Base-by-base conservation (phyloP, 495 filamentous ascomycete genomes). In the Evernia prunastri region DNA sequence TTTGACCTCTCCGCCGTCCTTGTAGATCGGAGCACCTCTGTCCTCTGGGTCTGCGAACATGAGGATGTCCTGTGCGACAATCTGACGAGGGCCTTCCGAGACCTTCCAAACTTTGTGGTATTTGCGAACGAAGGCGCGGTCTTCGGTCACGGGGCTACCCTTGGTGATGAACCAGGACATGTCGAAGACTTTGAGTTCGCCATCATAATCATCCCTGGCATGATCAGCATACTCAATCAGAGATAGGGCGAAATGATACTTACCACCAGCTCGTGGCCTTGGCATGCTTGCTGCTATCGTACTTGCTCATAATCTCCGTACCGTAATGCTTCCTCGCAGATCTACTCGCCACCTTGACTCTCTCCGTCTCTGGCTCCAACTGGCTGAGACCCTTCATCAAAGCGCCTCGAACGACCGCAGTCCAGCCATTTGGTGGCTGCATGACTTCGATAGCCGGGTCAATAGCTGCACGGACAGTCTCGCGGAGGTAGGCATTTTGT, bases 401-500 rank as follows among this genome's bases (percentile, higher is more conserved):
- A 18, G 77, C 77, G 2, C 77, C 79, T 40, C 78, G 66, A 3
- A 78, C 76, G 5, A 80, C 73, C 17, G 78, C 77, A 7, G 77
- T 78, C 77, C 69, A 70, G 31, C 69, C 69, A n/a, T 68, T 70
- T 0, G 66, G 69, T 15, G 66, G 65, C 42, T 70, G 69, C 66
- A 68, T 70, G 18, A 68, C 66, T 57, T 68, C 66, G 39, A 68
- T 68, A 18, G 33, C 37, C 10, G 58, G 11, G 17, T 60, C 61
- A 25, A 71, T 49, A n/a, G 69, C 58, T 20, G 37, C 35, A 15
- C 63, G 62, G 9, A 71, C 39, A 5, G 45, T 63, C 33, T 71
- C 67, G 31, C 68, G 69, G 17, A 88, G 81, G 70, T 86, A 88
- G 58, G 85, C 80, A 67, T 79, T 85, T 70, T 87, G 83, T 0